phyloP scores from a whole-genome alignment of 1,284 basidiomycete species.

The Cryptococcus sp. region DNA sequence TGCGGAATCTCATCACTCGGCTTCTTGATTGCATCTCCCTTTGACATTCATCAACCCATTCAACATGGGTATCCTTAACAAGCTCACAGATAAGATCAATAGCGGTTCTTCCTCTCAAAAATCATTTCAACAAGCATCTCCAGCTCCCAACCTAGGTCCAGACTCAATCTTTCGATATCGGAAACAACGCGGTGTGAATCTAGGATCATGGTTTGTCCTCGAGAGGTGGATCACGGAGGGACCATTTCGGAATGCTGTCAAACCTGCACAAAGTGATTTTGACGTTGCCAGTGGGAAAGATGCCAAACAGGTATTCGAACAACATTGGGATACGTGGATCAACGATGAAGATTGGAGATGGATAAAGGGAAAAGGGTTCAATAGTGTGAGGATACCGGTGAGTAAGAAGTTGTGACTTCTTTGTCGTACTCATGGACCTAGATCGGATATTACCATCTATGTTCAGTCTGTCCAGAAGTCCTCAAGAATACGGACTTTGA shows the following conservation, averaged over 20 bases:
- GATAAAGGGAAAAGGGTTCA: constrained; percentile 70
- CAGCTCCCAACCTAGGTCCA: constrained; percentile 21
- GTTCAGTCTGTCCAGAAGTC: constrained; percentile 58
- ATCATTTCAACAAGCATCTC: constrained; percentile 8
- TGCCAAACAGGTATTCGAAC: constrained; percentile 62
- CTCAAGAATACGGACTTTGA: constrained; percentile 70
- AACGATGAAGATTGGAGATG: constrained; percentile 65
- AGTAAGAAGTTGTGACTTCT: constrained; percentile 24
- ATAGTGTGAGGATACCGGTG: constrained; percentile 77
- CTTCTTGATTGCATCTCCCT: too few relatives aligned
- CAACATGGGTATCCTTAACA: constrained; percentile 42
- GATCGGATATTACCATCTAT: constrained; percentile 76
- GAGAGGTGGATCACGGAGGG: constrained; percentile 65
- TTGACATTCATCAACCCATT: too few relatives aligned
- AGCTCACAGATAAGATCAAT: constrained; percentile 30
- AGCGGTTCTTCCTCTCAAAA: not conserved
- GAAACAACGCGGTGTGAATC: constrained; percentile 75
- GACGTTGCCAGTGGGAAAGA: constrained; percentile 63
- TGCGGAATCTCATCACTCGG: too few relatives aligned
- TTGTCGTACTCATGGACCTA: constrained; percentile 30
- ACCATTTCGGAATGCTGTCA: constrained; percentile 56
- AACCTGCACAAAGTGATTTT: constrained; percentile 64
- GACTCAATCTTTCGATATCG: constrained; percentile 58
- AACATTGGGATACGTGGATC: constrained; percentile 79
- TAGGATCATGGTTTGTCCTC: constrained; percentile 68